phyloP scores from a whole-genome alignment of 495 filamentous ascomycete species.

The Margaritispora aquatica region DNA sequence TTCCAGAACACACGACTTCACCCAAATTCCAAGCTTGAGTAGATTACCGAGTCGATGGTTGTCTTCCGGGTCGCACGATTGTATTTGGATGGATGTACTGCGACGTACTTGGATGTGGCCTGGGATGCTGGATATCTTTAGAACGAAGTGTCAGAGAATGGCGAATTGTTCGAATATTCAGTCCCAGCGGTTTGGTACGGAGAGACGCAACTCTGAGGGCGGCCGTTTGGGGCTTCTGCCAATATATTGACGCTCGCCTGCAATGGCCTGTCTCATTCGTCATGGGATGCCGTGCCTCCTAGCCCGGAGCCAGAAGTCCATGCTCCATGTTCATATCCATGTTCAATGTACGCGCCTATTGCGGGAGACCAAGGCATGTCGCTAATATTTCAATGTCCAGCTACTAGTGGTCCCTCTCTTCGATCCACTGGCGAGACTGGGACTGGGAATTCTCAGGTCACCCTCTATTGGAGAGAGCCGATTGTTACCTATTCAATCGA shows the following conservation, averaged over 20 bases:
- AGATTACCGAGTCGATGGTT: background rate
- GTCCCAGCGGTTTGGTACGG: conserved; percentile 21
- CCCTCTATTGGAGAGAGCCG: too few relatives aligned
- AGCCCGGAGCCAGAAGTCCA: conserved; percentile 4
- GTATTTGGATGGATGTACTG: background rate
- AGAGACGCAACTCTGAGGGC: conserved; percentile 13
- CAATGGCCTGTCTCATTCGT: conserved; percentile 15
- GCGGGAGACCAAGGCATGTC: conserved; percentile 17
- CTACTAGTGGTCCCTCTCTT: conserved; percentile 5
- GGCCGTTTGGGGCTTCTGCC: conserved; percentile 19
- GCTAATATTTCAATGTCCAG: too few relatives aligned
- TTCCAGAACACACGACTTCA: background rate
- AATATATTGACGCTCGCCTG: conserved; percentile 23
- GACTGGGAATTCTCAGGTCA: too few relatives aligned
- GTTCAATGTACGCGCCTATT: conserved; percentile 18
- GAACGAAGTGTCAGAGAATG: background rate
- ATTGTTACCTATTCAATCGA: background rate
- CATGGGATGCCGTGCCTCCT: conserved; percentile 16
- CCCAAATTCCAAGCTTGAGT: background rate
- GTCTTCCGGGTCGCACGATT: background rate
- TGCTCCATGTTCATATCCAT: background rate
- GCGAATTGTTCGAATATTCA: conserved; percentile 3
- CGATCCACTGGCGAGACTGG: too few relatives aligned
- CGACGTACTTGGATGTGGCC: background rate
- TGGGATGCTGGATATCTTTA: background rate